Evolutionary conservation across 257 asterid species (phyloP).

Genomic region (Capsicum chinense): DNA sequence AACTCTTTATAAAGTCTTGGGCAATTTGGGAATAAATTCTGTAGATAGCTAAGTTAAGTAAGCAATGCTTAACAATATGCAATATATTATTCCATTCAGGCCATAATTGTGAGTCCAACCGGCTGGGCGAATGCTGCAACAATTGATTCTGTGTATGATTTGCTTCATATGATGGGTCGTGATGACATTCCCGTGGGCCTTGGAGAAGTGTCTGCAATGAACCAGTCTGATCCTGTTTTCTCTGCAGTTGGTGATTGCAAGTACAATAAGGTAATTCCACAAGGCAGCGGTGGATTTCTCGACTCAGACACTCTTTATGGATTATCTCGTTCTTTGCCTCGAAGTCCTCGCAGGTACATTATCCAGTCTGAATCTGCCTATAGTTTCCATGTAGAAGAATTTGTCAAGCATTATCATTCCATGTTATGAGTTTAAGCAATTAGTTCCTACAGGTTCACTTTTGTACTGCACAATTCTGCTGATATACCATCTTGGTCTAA

Average conservation of each 20-base stretch:
- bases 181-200: constrained; percentile 85
- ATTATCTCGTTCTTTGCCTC: constrained; percentile 74
- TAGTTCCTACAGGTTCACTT: neutral
- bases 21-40: neutral
- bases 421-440: neutral
- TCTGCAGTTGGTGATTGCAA: constrained; percentile 79
- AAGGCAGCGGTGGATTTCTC: constrained; percentile 78
- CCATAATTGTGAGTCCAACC: constrained; percentile 70
- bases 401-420: neutral
- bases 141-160: constrained; percentile 73
- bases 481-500: neutral
- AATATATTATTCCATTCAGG: constrained; percentile 48
- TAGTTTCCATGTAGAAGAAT: neutral
- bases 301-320: constrained; percentile 92
- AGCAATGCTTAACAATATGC: constrained; percentile 15
- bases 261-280: constrained; percentile 74
- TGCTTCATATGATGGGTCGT: constrained; percentile 95
- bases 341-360: constrained; percentile 74
- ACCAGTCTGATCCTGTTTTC: constrained; percentile 55
- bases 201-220: constrained; percentile 67
- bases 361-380: neutral
- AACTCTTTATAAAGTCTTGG: neutral
- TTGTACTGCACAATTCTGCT: neutral
- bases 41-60: neutral
- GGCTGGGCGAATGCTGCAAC: constrained; percentile 97